Evolutionary conservation across 129 eudicot genomes (phyloP).

Genomic region (Erigeron canadensis): DNA sequence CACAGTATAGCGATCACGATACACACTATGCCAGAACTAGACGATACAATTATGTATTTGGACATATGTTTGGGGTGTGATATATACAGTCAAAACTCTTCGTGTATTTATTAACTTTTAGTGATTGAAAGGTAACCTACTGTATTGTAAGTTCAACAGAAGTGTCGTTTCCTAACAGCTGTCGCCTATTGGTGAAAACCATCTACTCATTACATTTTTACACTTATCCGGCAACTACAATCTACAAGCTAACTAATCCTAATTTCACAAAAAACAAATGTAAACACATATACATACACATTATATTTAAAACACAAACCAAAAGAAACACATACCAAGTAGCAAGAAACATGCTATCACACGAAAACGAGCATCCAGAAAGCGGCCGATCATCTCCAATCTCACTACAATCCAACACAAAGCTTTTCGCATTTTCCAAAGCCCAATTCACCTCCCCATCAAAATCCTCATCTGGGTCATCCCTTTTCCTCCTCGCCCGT

Average conservation of each 20-base stretch:
- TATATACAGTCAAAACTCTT: background rate
- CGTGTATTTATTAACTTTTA: too few species aligned
- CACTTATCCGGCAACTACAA: too few species aligned
- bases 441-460: slow-evolving; percentile 74
- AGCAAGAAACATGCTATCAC: slow-evolving; percentile 76
- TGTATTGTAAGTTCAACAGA: background rate
- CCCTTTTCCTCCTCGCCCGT: slow-evolving; percentile 77
- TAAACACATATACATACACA: too few species aligned
- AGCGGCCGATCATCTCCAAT: slow-evolving; percentile 94
- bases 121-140: too few species aligned
- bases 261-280: too few species aligned
- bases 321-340: slow-evolving; percentile 63
- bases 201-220: background rate
- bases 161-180: background rate
- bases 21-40: background rate
- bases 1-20: background rate
- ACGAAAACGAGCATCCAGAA: slow-evolving; percentile 79
- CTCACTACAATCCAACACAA: slow-evolving; percentile 10
- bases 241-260: too few species aligned
- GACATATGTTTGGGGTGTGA: background rate
- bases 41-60: background rate
- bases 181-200: background rate
- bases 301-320: background rate
- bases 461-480: slow-evolving; percentile 94
- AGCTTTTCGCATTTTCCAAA: background rate